A percentile compares a stretch with the other conserved stretches of the same genome.
These are phyloP conservation scores for Trebouxiophyceae sp. DNA, from an alignment of 163 green algal species.

Conservation along the genomic window DNA sequence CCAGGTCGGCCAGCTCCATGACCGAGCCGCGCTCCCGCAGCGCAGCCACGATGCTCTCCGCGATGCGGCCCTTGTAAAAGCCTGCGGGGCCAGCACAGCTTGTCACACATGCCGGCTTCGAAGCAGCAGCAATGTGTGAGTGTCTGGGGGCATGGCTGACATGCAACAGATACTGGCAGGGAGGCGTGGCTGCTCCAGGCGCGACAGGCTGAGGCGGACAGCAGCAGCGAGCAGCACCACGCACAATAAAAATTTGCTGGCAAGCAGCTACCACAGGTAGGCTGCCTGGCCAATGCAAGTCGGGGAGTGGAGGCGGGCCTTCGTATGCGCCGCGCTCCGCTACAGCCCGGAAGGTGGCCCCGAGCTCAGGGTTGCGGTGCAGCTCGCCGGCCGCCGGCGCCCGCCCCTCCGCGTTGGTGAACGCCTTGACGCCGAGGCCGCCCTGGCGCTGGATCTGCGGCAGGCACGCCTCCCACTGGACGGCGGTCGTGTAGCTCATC, in stretches of 20 bases:
- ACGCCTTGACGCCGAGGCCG: slow-evolving; percentile 20
- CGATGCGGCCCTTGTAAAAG: slow-evolving; percentile 56
- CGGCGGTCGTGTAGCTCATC: slow-evolving; percentile 44
- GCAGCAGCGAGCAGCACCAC: too few species aligned
- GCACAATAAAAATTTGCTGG: too few species aligned
- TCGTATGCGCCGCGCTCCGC: slow-evolving; percentile 28
- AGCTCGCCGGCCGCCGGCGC: slow-evolving; percentile 43
- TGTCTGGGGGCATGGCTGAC: too few species aligned
- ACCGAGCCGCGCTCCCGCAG: slow-evolving; percentile 40
- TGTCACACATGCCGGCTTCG: too few species aligned
- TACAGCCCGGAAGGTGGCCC: slow-evolving; percentile 23
- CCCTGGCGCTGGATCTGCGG: slow-evolving; percentile 11
- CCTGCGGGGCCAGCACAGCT: too few species aligned
- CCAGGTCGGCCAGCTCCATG: slow-evolving; percentile 43
- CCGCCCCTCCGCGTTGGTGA: slow-evolving; percentile 27
- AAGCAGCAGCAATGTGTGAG: too few species aligned
- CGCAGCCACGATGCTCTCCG: slow-evolving; percentile 47
- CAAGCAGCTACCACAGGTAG: too few species aligned
- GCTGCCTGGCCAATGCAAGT: too few species aligned
- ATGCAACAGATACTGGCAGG: too few species aligned
- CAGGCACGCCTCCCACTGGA: slow-evolving; percentile 33
- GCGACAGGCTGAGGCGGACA: too few species aligned
- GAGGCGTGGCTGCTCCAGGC: too few species aligned
- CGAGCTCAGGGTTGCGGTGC: slow-evolving; percentile 40
- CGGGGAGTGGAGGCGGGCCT: slow-evolving; percentile 4